phyloP scores from a whole-genome alignment of 805 yeast species.

The Candida tammaniensis region DNA sequence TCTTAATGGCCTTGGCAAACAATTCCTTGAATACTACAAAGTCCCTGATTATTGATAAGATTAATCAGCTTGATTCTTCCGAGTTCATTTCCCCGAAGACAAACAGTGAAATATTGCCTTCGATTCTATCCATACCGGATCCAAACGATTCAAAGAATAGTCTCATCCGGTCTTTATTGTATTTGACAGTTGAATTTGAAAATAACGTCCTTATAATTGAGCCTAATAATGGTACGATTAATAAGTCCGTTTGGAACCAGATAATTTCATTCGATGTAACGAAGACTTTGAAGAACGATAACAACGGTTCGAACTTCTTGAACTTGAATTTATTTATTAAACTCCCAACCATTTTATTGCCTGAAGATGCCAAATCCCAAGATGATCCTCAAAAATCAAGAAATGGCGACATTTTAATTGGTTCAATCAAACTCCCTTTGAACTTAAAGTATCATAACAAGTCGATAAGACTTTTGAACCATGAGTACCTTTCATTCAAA shows the following conservation, averaged over 20 bases:
- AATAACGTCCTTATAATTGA: constrained; percentile 88
- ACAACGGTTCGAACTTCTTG: constrained; percentile 46
- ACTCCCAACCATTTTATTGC: constrained; percentile 61
- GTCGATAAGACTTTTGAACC: constrained; percentile 61
- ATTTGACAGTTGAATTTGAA: constrained; percentile 90
- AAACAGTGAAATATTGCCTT: constrained; percentile 46
- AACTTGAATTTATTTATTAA: constrained; percentile 77
- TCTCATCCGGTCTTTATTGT: constrained; percentile 65
- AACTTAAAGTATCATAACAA: constrained; percentile 50
- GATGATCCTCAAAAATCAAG: constrained; percentile 36
- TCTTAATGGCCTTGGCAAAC: constrained; percentile 61
- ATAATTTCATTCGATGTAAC: constrained; percentile 87
- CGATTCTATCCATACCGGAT: constrained; percentile 53
- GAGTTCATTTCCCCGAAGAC: constrained; percentile 26
- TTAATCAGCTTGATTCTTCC: constrained; percentile 16
- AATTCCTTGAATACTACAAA: constrained; percentile 39
- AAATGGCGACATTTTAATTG: constrained; percentile 70
- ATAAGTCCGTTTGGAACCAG: constrained; percentile 79
- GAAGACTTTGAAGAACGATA: constrained; percentile 21
- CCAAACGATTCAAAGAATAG: constrained; percentile 21
- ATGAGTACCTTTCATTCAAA: constrained; percentile 40
- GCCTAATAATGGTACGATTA: constrained; percentile 79
- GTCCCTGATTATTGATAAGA: constrained; percentile 33
- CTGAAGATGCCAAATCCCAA: constrained; percentile 1
- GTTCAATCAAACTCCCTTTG: constrained; percentile 64